phyloP scores from a whole-genome alignment of 805 yeast genomes.

The Lachancea kluyveri region DNA sequence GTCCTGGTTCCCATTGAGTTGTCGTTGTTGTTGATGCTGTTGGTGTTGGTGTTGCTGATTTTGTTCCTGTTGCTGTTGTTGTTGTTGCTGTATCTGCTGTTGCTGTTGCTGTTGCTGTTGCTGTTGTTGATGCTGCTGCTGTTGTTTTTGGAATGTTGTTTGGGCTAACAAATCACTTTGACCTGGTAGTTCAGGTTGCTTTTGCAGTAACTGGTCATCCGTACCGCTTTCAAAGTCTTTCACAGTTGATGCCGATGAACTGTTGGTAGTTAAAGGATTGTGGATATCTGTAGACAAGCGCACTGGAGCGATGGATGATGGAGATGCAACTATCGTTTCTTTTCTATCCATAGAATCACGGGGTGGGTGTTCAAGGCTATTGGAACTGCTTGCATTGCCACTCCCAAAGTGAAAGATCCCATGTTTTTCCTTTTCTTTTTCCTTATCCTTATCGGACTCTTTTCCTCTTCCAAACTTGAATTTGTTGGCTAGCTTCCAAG shows the following conservation, averaged over 20 bases:
- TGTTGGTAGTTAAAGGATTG: constrained; percentile 3
- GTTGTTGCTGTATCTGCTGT: not conserved
- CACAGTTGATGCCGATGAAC: constrained; percentile 20
- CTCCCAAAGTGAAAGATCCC: constrained; percentile 11
- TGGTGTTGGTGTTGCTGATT: not conserved
- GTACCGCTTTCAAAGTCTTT: constrained; percentile 7
- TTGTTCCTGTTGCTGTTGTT: not conserved
- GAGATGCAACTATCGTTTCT: constrained; percentile 26
- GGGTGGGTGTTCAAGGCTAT: constrained; percentile 5
- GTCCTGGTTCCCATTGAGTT: too few species aligned
- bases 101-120: not conserved
- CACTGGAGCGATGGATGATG: constrained; percentile 23
- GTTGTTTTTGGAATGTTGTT: not conserved
- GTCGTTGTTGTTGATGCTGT: not conserved
- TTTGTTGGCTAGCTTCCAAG: constrained; percentile 28
- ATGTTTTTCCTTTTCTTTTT: constrained; percentile 11
- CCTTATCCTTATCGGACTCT: constrained; percentile 17
- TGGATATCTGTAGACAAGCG: constrained; percentile 20
- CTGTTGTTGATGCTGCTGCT: not conserved
- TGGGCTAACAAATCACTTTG: not conserved
- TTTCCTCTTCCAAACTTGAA: constrained; percentile 31
- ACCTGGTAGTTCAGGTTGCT: too few species aligned
- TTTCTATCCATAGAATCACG: constrained; percentile 18
- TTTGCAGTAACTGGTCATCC: constrained; percentile 4
- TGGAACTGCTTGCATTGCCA: constrained; percentile 6